Conservation (phyloP, 2,329 filamentous ascomycete species). For the Penicillium sp. region DNA sequence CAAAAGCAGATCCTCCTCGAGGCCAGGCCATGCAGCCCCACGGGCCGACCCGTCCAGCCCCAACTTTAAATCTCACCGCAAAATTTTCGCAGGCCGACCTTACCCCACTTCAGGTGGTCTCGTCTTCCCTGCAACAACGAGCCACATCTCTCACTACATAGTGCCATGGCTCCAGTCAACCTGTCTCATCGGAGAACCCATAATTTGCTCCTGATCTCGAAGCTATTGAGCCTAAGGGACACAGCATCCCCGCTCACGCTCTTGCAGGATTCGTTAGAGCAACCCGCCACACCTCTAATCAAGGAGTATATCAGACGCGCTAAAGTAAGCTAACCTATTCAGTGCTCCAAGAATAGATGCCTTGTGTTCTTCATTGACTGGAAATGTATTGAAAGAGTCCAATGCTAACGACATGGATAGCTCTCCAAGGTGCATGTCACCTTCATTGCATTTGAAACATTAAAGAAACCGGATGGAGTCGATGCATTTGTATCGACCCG, state of each 20-base stretch:
- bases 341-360: not conserved
- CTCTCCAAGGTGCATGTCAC: constrained; percentile 69
- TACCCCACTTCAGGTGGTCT: constrained; percentile 28
- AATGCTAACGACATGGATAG: constrained; percentile 26
- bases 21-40: constrained; percentile 6
- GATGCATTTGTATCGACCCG: constrained; percentile 70
- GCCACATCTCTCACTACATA: not conserved
- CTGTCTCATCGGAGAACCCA: constrained; percentile 74
- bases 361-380: too few relatives aligned
- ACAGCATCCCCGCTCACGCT: constrained; percentile 84
- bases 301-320: constrained; percentile 75
- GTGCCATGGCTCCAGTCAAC: constrained; percentile 41
- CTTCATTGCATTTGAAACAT: constrained; percentile 76
- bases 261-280: constrained; percentile 81
- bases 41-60: constrained; percentile 42
- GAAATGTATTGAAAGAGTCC: too few relatives aligned
- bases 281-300: constrained; percentile 71
- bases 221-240: constrained; percentile 76
- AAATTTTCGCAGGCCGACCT: constrained; percentile 34
- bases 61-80: constrained; percentile 30
- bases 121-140: constrained; percentile 11
- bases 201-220: constrained; percentile 80
- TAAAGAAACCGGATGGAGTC: constrained; percentile 64
- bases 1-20: not conserved
- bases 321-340: constrained; percentile 56